These are phyloP conservation scores for Cladosporium phlei DNA, from an alignment of 2,329 filamentous ascomycete genomes.

Conservation along the genomic window DNA sequence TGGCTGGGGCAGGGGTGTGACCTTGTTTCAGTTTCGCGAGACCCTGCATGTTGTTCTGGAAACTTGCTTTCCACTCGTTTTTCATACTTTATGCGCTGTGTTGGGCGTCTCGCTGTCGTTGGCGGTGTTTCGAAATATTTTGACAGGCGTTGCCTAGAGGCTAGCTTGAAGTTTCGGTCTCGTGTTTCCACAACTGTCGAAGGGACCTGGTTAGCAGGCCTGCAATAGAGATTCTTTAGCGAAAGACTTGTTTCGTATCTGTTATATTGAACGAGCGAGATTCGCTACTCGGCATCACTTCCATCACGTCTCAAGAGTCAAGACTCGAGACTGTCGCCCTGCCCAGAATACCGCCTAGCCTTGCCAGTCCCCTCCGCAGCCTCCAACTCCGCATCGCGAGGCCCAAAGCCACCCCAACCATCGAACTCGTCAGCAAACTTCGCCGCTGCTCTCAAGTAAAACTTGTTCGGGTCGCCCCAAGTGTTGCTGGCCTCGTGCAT, in stretches of 20 bases:
- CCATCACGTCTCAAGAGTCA: too few relatives aligned
- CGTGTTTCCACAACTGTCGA: too few relatives aligned
- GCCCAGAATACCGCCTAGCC: constrained; percentile 19
- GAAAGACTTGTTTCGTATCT: too few relatives aligned
- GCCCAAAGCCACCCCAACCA: constrained; percentile 56
- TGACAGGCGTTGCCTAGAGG: too few relatives aligned
- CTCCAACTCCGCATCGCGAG: constrained; percentile 18
- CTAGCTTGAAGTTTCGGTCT: too few relatives aligned
- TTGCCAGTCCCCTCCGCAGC: constrained; percentile 9
- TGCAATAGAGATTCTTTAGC: too few relatives aligned
- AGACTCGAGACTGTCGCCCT: constrained; percentile 15
- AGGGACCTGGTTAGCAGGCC: too few relatives aligned
- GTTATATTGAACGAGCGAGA: too few relatives aligned
- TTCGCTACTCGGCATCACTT: too few relatives aligned
- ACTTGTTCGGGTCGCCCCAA: constrained; percentile 65
- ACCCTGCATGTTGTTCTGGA: constrained; percentile 5
- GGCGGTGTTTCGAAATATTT: neutral
- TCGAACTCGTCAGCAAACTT: constrained; percentile 69
- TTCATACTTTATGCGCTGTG: neutral
- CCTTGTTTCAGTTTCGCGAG: constrained; percentile 7
- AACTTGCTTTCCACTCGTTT: neutral
- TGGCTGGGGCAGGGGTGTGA: constrained; percentile 6
- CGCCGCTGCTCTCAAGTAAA: constrained; percentile 64
- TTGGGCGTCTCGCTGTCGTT: neutral
- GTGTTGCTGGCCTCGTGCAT: constrained; percentile 69